Base-by-base conservation (phyloP, 2,329 filamentous ascomycete genomes). In the Colletotrichum sp. region DNA sequence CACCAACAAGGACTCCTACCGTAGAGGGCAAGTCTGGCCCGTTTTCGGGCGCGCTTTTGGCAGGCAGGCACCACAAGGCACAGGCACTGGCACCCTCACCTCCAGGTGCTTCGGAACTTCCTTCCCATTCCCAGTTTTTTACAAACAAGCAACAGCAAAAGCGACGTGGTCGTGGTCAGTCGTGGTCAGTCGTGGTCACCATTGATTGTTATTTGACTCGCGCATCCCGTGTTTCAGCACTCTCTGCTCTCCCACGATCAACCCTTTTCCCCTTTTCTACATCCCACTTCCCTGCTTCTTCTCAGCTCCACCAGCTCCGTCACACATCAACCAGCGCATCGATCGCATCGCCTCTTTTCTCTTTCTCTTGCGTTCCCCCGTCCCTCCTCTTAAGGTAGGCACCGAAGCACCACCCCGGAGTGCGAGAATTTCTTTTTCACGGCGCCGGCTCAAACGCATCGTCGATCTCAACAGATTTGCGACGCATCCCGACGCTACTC, bases 181-280 rank as follows among this genome's bases (percentile, higher is more conserved):
- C 43, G 63, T 54, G 15, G 38, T 43, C 18, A 43, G 38, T n/a
- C 38, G 43, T 51, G 43, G 43, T 51, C 43, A 51, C 43, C n/a
- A 21, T 51, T 24, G n/a, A 51, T 51, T 51, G 31, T 31, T 72
- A 69, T 67, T 73, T 73, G 72, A 74, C 72, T 74, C 54, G 64
- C 21, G 58, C 72, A 69, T 18, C 51, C 69, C 69, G 27, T 47
- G 69, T 69, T 74, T 72, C 69, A 68, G 47, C 16, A 36, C 21
- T 21, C 59, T 9, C 6, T 47, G n/a, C 3, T 66, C 24, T 65
- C 58, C 43, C 54, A 61, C 62, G 66, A 55, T 63, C 29, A 69
- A 69, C 66, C 66, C 65, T 67, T 33, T 67, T 24, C 16, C 29
- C 51, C 51, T 38, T 33, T 38, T 12, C 59, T 36, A n/a, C 34